A percentile compares a stretch with the other conserved stretches of the same genome.
These are phyloP conservation scores for Colletotrichum acutatum DNA, from an alignment of 2,329 filamentous ascomycete species.

Conservation along the genomic window DNA sequence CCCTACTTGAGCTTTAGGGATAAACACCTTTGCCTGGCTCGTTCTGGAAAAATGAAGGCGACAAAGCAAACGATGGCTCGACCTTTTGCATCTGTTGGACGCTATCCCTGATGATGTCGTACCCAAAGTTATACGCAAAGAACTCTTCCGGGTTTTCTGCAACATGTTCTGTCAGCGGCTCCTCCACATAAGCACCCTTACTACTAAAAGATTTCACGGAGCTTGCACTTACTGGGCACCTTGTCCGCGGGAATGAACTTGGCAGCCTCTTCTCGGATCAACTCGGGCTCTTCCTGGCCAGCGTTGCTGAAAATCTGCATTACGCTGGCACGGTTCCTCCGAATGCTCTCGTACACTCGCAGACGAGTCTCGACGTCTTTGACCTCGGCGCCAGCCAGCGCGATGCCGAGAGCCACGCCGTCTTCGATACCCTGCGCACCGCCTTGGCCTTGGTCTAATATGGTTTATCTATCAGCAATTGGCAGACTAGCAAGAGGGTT, in stretches of 20 bases:
- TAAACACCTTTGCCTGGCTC: constrained; percentile 9
- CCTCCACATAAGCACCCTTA: not conserved
- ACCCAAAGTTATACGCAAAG: constrained; percentile 38
- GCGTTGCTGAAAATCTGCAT: constrained; percentile 53
- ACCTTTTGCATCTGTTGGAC: constrained; percentile 36
- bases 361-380: constrained; percentile 40
- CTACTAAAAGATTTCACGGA: not conserved
- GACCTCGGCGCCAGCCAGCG: constrained; percentile 39
- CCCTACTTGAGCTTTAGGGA: not conserved
- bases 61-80: constrained; percentile 36
- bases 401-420: constrained; percentile 44
- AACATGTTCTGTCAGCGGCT: not conserved
- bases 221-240: constrained; percentile 43
- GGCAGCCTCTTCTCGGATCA: constrained; percentile 43
- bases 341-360: constrained; percentile 39
- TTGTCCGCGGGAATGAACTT: constrained; percentile 42
- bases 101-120: constrained; percentile 37
- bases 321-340: constrained; percentile 45
- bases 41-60: constrained; percentile 38
- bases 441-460: constrained; percentile 51
- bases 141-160: constrained; percentile 31
- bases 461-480: constrained; percentile 1
- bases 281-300: constrained; percentile 46
- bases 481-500: too few relatives aligned
- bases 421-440: constrained; percentile 50